Percentiles rank a stretch among this genome's conserved stretches.
phyloP scores from a whole-genome alignment of 108 stramenopile species.

The Discostella stelligeroides region DNA sequence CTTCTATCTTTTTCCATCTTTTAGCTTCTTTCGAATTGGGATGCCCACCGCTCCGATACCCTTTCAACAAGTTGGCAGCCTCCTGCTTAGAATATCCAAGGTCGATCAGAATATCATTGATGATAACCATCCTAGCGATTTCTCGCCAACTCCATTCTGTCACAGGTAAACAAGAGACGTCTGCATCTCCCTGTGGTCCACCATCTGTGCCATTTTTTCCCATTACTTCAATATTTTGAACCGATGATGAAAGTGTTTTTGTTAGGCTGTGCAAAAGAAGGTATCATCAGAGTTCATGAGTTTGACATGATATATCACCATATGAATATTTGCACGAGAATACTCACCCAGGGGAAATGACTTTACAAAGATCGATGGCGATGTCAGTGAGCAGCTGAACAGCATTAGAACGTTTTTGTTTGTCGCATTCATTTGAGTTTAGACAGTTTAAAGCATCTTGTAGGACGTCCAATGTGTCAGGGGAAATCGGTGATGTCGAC shows the following conservation, averaged over 20 bases:
- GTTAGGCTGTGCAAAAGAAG: constrained; percentile 51
- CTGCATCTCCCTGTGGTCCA: constrained; percentile 38
- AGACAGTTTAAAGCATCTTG: constrained; percentile 71
- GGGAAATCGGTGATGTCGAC: constrained; percentile 31
- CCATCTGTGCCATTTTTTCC: constrained; percentile 46
- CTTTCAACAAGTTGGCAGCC: constrained; percentile 69
- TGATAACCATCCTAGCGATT: constrained; percentile 74
- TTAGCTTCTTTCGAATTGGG: constrained; percentile 89
- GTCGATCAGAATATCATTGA: constrained; percentile 73
- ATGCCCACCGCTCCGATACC: constrained; percentile 83
- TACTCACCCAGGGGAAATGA: constrained; percentile 42
- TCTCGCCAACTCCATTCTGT: constrained; percentile 83
- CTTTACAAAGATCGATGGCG: constrained; percentile 74
- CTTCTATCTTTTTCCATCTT: constrained; percentile 74
- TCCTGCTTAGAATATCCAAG: constrained; percentile 78
- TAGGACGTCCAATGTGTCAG: constrained; percentile 60
- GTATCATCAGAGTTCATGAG: not conserved
- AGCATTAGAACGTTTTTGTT: constrained; percentile 47
- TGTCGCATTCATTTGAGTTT: constrained; percentile 1
- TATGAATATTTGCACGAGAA: constrained; percentile 26
- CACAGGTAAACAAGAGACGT: constrained; percentile 70
- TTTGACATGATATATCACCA: not conserved
- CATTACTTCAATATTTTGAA: constrained; percentile 62
- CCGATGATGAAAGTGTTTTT: constrained; percentile 69
- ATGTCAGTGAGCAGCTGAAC: constrained; percentile 58